Evolutionary conservation across 306 rosid genomes (phyloP).

Genomic region (Vigna hirtella): DNA sequence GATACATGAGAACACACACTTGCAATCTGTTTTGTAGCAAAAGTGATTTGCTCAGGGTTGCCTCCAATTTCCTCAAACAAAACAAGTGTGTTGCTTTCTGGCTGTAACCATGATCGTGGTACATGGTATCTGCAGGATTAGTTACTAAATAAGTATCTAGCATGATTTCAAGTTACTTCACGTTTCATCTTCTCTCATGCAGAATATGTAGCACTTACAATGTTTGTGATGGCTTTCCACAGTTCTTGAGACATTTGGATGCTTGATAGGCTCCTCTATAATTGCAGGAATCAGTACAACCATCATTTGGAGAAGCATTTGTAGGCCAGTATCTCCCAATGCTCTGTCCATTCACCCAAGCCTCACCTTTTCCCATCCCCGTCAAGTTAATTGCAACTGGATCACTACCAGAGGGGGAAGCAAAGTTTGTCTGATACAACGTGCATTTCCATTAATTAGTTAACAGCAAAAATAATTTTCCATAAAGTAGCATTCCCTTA

Average conservation of each 20-base stretch:
- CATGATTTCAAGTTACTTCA: conserved; percentile 18
- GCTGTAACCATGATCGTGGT: conserved; percentile 77
- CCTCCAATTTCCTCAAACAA: conserved; percentile 90
- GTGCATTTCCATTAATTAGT: conserved; percentile 41
- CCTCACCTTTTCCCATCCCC: conserved; percentile 95
- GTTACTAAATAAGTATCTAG: conserved; percentile 23
- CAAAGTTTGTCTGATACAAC: conserved; percentile 67
- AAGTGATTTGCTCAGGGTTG: conserved; percentile 68
- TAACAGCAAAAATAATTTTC: conserved; percentile 25
- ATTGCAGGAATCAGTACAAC: conserved; percentile 66
- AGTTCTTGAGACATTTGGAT: conserved; percentile 75
- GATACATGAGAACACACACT: conserved; percentile 79
- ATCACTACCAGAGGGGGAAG: conserved; percentile 69
- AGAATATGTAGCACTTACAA: conserved; percentile 59
- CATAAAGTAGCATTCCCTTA: background rate
- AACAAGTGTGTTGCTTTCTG: conserved; percentile 71
- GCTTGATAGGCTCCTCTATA: conserved; percentile 66
- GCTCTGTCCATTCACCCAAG: conserved; percentile 98
- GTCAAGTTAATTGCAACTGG: conserved; percentile 88
- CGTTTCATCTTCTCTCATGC: conserved; percentile 16
- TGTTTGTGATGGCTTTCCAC: conserved; percentile 89
- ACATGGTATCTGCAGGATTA: conserved; percentile 72
- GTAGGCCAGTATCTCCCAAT: conserved; percentile 97
- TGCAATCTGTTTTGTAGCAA: conserved; percentile 66
- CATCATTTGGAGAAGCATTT: conserved; percentile 53